These are phyloP conservation scores for Ceratocystis cacaofunesta DNA, from an alignment of 2,329 filamentous ascomycete species.

Conservation along the genomic window DNA sequence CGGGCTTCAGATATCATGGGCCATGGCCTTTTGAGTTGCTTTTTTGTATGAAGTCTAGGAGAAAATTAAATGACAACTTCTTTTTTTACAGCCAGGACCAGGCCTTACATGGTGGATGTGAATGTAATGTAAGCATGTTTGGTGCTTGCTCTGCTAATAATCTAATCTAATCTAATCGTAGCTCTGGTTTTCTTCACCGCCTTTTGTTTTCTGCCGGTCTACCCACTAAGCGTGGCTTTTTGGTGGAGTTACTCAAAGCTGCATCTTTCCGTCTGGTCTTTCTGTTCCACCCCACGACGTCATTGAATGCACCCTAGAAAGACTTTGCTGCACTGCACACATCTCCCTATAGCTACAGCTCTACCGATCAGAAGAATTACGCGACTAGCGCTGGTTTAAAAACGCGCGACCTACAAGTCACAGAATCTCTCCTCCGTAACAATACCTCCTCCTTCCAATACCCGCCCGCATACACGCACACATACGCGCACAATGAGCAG, in stretches of 20 bases:
- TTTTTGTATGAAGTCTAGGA: constrained; percentile 15
- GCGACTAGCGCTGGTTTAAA: too few relatives aligned
- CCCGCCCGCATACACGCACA: not conserved
- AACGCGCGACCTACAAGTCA: too few relatives aligned
- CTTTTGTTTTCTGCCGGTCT: not conserved
- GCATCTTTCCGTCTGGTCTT: not conserved
- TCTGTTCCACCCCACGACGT: not conserved
- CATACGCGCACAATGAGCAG: constrained; percentile 25
- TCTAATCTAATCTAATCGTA: not conserved
- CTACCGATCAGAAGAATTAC: too few relatives aligned
- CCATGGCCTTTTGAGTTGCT: constrained; percentile 10
- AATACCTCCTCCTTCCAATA: not conserved
- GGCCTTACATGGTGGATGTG: not conserved
- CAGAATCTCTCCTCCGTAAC: too few relatives aligned
- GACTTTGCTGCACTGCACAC: not conserved
- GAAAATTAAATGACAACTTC: constrained; percentile 7
- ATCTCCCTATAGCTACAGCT: too few relatives aligned
- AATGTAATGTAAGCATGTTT: not conserved
- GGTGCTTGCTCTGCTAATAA: not conserved
- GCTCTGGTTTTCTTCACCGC: not conserved
- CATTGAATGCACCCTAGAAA: not conserved
- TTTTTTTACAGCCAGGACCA: not conserved
- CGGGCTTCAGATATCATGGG: constrained; percentile 9
- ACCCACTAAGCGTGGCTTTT: not conserved
- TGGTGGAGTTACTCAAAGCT: not conserved